Conservation (phyloP, 108 stramenopile species). For the Cylindrotheca closterium region DNA sequence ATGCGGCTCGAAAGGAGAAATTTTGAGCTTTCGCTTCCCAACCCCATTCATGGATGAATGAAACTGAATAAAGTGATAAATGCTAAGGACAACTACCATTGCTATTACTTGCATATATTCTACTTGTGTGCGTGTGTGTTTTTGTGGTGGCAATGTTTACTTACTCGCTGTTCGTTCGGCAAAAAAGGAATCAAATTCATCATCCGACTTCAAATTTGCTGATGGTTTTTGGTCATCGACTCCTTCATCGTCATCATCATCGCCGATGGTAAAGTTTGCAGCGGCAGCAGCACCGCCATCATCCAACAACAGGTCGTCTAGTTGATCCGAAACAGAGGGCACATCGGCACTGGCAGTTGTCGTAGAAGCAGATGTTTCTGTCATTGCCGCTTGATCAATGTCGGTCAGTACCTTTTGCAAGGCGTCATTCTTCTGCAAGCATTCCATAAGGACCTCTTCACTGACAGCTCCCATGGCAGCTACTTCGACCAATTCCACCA, state of each 20-base stretch:
- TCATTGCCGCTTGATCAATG: slow-evolving; percentile 36
- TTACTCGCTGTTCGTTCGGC: slow-evolving; percentile 27
- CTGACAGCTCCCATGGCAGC: slow-evolving; percentile 54
- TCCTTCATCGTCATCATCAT: slow-evolving; percentile 14
- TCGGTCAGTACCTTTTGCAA: slow-evolving; percentile 56
- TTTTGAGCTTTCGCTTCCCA: slow-evolving; percentile 38
- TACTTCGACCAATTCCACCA: slow-evolving; percentile 79
- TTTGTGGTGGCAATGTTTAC: not conserved
- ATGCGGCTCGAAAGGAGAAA: slow-evolving; percentile 42
- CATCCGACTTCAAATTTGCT: slow-evolving; percentile 10
- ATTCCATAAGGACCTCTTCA: slow-evolving; percentile 67
- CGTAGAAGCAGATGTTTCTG: slow-evolving; percentile 44
- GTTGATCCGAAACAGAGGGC: slow-evolving; percentile 8
- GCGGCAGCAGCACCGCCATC: slow-evolving; percentile 8
- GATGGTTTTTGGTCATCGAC: slow-evolving; percentile 5
- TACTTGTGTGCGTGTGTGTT: not conserved
- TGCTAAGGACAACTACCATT: too few relatives aligned
- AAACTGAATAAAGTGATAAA: too few relatives aligned
- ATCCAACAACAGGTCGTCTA: slow-evolving; percentile 26
- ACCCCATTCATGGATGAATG: not conserved
- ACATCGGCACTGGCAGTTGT: slow-evolving; percentile 33
- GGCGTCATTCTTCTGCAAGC: slow-evolving; percentile 73
- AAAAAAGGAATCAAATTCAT: slow-evolving; percentile 54
- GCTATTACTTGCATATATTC: not conserved
- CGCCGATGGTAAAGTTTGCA: not conserved